Base-by-base conservation (phyloP, 148 eudicot species). In the Pharnaceum exiguum region DNA sequence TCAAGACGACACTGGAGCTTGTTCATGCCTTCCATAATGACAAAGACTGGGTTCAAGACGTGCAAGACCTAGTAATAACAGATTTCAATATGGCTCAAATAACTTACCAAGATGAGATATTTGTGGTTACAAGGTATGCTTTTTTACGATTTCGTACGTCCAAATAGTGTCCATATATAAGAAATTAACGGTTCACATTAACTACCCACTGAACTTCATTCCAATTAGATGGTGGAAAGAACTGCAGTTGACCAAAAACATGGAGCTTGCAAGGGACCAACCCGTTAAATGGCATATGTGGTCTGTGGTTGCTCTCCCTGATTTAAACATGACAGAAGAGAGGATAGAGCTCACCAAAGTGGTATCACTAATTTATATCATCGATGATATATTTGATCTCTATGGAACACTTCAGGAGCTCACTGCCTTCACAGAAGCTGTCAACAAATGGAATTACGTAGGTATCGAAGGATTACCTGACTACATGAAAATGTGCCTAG, bases 231-330 rank as follows among this genome's bases (percentile, higher is more conserved):
- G 95, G 97, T 83, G 85, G 87, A 64, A 74, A 8, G 71, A 72
- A 23, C 45, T 71, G 2, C 68, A 71, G 4, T 54, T 86, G 55
- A 44, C 76, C 1, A 30, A 71, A 36, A 79, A 71, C 25, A 54
- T 89, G 44, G 71, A 76, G 64, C 59, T 67, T 19, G 88, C 67
- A 0, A 79, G 90, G 60, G 42, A 71, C 55, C 75, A 89, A 55
- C 84, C 90, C 19, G 28, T 66, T 5, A 86, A 86, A 68, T 90
- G 97, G 97, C 74, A 86, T 46, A 77, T 81, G 64, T 86, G 97
- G 88, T 55, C 88, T 1, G 72, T 67, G 66, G 81, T 75, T 4
- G 33, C 55, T 11, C 84, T 83, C 16, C 70, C 78, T 5, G 70
- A 65, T 33, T 74, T 72, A 1, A 40, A 65, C 52, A 51, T 75